These are phyloP conservation scores for Deinandra increscens DNA, from an alignment of 129 eudicot genomes.

Conservation along the genomic window DNA sequence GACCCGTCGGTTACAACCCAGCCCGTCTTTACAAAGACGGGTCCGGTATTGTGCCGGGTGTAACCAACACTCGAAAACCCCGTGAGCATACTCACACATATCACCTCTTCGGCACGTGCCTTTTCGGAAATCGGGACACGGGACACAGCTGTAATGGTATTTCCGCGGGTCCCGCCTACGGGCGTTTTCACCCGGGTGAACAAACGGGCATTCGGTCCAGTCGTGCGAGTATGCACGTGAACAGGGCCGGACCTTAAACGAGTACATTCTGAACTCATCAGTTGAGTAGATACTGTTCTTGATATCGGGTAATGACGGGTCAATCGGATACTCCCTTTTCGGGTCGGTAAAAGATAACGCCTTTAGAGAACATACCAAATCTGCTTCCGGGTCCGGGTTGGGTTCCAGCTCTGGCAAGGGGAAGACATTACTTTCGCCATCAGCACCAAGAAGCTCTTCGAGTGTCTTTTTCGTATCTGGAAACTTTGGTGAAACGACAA, in stretches of 20 bases:
- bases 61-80: conserved; percentile 86
- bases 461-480: conserved; percentile 44
- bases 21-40: conserved; percentile 75
- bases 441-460: conserved; percentile 51
- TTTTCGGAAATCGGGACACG: conserved; percentile 84
- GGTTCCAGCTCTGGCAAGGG: conserved; percentile 30
- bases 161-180: conserved; percentile 82
- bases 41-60: conserved; percentile 88
- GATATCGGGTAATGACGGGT: conserved; percentile 78
- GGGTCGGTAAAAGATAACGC: conserved; percentile 22
- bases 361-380: conserved; percentile 44
- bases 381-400: conserved; percentile 37
- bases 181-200: conserved; percentile 88
- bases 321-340: conserved; percentile 63
- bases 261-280: conserved; percentile 76
- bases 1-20: conserved; percentile 57
- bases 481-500: conserved; percentile 50
- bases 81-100: conserved; percentile 83
- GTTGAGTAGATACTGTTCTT: conserved; percentile 75
- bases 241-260: conserved; percentile 76
- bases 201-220: conserved; percentile 93
- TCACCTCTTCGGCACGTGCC: conserved; percentile 75
- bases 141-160: conserved; percentile 84
- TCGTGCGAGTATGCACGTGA: conserved; percentile 89
- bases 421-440: conserved; percentile 28